Base-by-base conservation (phyloP, 2,329 filamentous ascomycete genomes). In the Pyrenophora graminea region DNA sequence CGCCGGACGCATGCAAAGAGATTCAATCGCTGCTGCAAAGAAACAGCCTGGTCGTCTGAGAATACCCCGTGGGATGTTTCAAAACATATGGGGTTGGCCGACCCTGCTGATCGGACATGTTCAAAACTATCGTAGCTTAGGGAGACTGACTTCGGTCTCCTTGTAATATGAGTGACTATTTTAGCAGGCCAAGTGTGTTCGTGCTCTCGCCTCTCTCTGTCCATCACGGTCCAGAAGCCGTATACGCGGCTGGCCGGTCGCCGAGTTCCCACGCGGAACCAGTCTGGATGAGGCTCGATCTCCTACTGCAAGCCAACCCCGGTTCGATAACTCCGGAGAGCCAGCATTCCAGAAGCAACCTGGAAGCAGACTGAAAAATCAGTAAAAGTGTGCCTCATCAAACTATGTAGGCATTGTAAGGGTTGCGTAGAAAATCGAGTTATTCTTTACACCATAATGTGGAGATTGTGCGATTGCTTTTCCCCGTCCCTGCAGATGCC, bases 61-160 rank as follows among this genome's bases (percentile, higher is more conserved):
- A 30, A 18, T 9, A 42, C 15, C 27, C n/a, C 17, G 48, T 51
- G 39, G 38, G 21, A 39, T 27, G 48, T 51, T 51, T 51, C 48
- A 51, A 17, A 6, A 32, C 17, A 23, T 30, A 42, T 31, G 32
- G 41, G 33, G 19, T 27, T 38, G 39, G n/a, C 33, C 10, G 19
- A 32, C 38, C 15, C 32, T 19, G 18, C 45, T 37, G 37, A 48
- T 25, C 21, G 9, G 12, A 37, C 39, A 43, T 10, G 27, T 13
- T 13, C 27, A 30, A 30, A 13, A 43, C 25, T 37, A 31, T 17
- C 13, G 30, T 42, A 21, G 19, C 5, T 21, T 12, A 25, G 36
- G 34, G 39, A 33, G 6, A 30, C 32, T 9, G 17, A 18, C 23
- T 7, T 21, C 32, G 32, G 41, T 30, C 23, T 30, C 23, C 37